These are phyloP conservation scores for Hypocreales sp. DNA, from an alignment of 2,329 filamentous ascomycete genomes.

Conservation along the genomic window DNA sequence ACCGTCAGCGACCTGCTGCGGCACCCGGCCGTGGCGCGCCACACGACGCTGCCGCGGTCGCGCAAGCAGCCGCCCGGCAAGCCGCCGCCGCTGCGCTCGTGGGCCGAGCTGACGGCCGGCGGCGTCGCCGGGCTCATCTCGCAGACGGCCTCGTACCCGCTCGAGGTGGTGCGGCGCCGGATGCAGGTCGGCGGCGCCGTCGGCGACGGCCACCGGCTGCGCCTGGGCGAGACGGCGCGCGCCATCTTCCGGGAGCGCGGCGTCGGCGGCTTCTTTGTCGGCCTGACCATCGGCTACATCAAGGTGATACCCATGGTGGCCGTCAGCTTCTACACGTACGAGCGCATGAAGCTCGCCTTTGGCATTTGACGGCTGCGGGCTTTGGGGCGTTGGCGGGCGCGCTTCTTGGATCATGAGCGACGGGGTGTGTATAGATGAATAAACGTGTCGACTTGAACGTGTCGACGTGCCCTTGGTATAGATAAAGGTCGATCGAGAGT, in stretches of 20 bases:
- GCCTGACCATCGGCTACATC: conserved; percentile 84
- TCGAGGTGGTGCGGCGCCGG: conserved; percentile 79
- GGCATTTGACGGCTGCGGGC: conserved; percentile 35
- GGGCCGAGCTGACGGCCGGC: conserved; percentile 75
- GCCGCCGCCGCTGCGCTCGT: conserved; percentile 59
- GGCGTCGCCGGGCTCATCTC: conserved; percentile 78
- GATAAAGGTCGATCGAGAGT: no score
- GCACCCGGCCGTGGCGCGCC: conserved; percentile 45
- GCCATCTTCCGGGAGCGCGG: conserved; percentile 66
- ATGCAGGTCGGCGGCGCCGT: conserved; percentile 97
- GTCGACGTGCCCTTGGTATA: no score
- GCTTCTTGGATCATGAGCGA: no score
- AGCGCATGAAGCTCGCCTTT: conserved; percentile 45
- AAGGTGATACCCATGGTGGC: conserved; percentile 88
- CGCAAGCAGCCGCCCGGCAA: conserved; percentile 39
- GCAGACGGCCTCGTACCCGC: conserved; percentile 82
- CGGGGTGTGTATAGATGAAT: no score
- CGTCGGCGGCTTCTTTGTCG: conserved; percentile 74
- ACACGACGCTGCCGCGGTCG: conserved; percentile 59
- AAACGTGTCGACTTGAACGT: no score
- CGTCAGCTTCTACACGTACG: conserved; percentile 49
- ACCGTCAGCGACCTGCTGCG: conserved; percentile 75
- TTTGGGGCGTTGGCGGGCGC: no score
- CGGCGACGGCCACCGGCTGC: conserved; percentile 68
- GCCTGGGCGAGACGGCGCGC: conserved; percentile 62